Conservation (phyloP, 306 rosid species). For the Prunus campanulata region DNA sequence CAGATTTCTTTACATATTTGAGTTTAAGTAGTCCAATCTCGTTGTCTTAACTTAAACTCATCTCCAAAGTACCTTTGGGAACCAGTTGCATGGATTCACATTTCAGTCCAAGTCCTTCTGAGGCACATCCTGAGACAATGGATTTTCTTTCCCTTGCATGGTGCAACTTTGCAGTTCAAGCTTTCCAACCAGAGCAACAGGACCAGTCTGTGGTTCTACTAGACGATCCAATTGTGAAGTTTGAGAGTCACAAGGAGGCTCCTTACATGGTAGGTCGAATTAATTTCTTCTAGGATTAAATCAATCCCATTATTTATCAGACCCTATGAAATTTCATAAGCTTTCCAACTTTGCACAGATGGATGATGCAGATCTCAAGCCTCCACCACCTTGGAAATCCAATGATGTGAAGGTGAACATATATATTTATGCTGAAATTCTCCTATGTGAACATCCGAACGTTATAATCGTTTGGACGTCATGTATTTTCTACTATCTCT, state of each 20-base stretch:
- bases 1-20: slow-evolving; percentile 11
- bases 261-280: slow-evolving; percentile 44
- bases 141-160: slow-evolving; percentile 85
- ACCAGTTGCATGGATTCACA: slow-evolving; percentile 37
- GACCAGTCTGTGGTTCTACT: slow-evolving; percentile 49
- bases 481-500: too few species aligned
- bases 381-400: slow-evolving; percentile 76
- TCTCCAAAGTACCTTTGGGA: not conserved
- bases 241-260: slow-evolving; percentile 37
- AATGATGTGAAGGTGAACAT: slow-evolving; percentile 71
- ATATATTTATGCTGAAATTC: not conserved
- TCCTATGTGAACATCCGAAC: accelerated
- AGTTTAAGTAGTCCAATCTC: slow-evolving; percentile 7
- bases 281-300: not conserved
- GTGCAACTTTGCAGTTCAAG: slow-evolving; percentile 89
- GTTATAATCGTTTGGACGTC: too few species aligned
- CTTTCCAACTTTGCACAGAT: slow-evolving; percentile 47
- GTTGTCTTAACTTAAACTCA: not conserved
- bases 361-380: slow-evolving; percentile 58
- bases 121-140: slow-evolving; percentile 83
- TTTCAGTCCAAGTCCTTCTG: slow-evolving; percentile 60
- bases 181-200: slow-evolving; percentile 56
- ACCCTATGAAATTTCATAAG: not conserved
- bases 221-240: slow-evolving; percentile 45
- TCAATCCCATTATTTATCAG: not conserved